Evolutionary conservation across 345 rosid species (phyloP), one percentile per base, ranked within the genome.

Genomic region (Theobroma cacao): DNA sequence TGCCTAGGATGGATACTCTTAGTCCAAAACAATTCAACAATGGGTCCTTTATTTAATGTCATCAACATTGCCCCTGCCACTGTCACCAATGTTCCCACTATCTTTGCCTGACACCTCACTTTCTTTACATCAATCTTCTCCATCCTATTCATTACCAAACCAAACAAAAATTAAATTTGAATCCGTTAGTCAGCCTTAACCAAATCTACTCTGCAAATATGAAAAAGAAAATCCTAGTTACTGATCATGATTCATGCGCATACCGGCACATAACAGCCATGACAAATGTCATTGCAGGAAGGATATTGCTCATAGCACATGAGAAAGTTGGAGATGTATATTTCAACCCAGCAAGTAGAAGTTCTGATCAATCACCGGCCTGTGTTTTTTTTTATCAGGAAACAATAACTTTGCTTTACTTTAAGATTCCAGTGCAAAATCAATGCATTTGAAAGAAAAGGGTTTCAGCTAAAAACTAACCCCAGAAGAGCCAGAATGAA

Each of bases 311-410:
- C 88, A 93, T 87, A 73, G 97, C 97, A 47, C 94, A 82, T 18
- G 99, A 84, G 84, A 93, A 95, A 53, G 98, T 93, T 30, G 99
- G 97, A 17, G 98, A 93, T 2, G 99, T 95, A 43, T 79, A 91
- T 80, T 91, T 95, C 78, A 95, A 79, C 58, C 99, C 98, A 63
- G 97, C 93, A 50, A 95, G 78, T 93, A 93, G 68, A 95, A 92
- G 82, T 93, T 93, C 78, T 95, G 99, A 78, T 95, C 99, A 55
- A 95, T 93, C 91, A 95, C 97, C 1, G 99, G 99, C 84, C 99
- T 95, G 76, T 65, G 14, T 1, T 9, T 60, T 10, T 5, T 38
- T 38, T 40, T 0, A n/a, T 11, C 24, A 41, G 14, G 2, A 15
- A 18, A 30, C 4, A 47, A 20, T 15, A 31, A 8, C 5, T 47